phyloP scores from a whole-genome alignment of 1,284 basidiomycete species.

The Puccinia hordei region DNA sequence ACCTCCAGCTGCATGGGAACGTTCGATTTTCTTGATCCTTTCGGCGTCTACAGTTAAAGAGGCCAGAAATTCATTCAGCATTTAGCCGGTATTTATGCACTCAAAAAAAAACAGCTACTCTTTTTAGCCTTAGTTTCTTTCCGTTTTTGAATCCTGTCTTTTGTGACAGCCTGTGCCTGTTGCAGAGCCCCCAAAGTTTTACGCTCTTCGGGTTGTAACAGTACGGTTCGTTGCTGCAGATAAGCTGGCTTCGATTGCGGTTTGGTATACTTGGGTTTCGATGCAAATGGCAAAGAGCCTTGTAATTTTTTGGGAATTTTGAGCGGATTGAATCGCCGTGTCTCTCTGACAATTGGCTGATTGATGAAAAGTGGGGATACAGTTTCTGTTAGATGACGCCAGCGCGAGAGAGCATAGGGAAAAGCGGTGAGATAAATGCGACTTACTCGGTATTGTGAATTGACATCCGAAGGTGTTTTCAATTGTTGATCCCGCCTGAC shows the following conservation, averaged over 20 bases:
- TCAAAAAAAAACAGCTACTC: slow-evolving; percentile 11
- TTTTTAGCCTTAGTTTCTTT: slow-evolving; percentile 75
- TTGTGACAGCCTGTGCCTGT: slow-evolving; percentile 87
- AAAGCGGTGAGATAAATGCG: not conserved
- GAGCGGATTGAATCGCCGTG: slow-evolving; percentile 87
- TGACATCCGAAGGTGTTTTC: slow-evolving; percentile 77
- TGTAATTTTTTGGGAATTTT: slow-evolving; percentile 86
- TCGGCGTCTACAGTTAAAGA: slow-evolving; percentile 28
- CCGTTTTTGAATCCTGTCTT: slow-evolving; percentile 76
- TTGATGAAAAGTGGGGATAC: not conserved
- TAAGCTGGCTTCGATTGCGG: slow-evolving; percentile 77
- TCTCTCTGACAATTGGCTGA: slow-evolving; percentile 71
- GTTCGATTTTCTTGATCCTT: slow-evolving; percentile 46
- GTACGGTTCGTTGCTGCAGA: slow-evolving; percentile 86
- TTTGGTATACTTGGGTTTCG: slow-evolving; percentile 82
- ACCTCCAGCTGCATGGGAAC: slow-evolving; percentile 14
- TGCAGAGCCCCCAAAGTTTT: slow-evolving; percentile 88
- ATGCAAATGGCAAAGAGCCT: slow-evolving; percentile 82
- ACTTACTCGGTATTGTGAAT: slow-evolving; percentile 80
- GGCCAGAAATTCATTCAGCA: not conserved
- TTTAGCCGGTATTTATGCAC: not conserved
- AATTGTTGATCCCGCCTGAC: slow-evolving; percentile 80
- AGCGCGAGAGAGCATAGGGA: not conserved
- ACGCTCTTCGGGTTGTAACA: slow-evolving; percentile 92
- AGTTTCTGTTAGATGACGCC: slow-evolving; percentile 3